These are phyloP conservation scores for Oryza meridionalis DNA, from an alignment of 176 grass and related monocot genomes.

Conservation along the genomic window DNA sequence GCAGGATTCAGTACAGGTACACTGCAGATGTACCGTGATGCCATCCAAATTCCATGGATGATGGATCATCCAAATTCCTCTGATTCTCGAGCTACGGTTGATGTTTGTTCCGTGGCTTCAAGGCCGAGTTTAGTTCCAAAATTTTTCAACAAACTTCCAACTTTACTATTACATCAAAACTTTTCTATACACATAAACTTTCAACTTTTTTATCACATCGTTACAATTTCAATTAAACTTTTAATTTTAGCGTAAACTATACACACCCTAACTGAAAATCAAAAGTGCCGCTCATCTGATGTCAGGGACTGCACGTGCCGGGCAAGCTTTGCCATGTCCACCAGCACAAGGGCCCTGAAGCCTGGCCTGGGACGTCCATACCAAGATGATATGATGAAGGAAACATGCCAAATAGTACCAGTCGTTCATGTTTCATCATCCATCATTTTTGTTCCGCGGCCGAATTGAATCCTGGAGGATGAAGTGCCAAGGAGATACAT, in stretches of 20 bases:
- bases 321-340: constrained; percentile 13
- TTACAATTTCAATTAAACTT: no score
- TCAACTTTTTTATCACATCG: no score
- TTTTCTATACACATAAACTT: no score
- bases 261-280: background rate
- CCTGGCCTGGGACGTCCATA: background rate
- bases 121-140: no score
- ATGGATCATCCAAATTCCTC: background rate
- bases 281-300: background rate
- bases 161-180: no score
- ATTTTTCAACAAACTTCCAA: no score
- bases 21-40: background rate
- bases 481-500: no score
- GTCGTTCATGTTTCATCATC: background rate
- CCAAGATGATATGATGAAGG: background rate
- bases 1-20: background rate
- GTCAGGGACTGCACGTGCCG: constrained; percentile 20
- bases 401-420: background rate
- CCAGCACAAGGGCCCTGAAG: background rate
- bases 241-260: no score
- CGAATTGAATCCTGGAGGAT: no score
- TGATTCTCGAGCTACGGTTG: background rate
- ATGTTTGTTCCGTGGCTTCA: background rate
- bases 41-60: background rate
- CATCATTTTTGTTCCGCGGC: background rate